Base-by-base conservation (phyloP, 2,329 filamentous ascomycete genomes). In the Penicillium psychrosexuale region DNA sequence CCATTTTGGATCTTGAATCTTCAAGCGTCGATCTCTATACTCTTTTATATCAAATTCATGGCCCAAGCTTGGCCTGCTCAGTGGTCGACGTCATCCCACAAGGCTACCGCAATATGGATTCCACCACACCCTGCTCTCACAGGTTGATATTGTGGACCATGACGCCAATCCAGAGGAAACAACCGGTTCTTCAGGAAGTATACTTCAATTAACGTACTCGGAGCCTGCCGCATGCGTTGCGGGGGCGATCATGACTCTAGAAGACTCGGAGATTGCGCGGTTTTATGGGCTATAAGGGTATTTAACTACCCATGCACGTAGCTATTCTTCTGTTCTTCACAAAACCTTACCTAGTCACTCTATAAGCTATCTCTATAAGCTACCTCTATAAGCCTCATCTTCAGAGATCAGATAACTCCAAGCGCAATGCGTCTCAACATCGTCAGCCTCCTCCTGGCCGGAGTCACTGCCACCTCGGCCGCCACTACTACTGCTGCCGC, bases 401-500 rank as follows among this genome's bases (percentile, higher is more conserved):
- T 24, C 22, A 24, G 22, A 24, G 22, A 24, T 3, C 22, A 38
- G 28, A 13, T n/a, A 3, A 38, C 13, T 9, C n/a, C 27, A 50
- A 49, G 30, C 43, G 15, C 38, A 8, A 66, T 67, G 65, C 64
- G 59, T 47, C 40, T 62, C 52, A 46, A 55, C 4, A 28, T 64
- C 9, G 47, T 56, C 55, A 43, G 53, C 45, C 59, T 65, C 11
- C 48, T 68, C 31, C 51, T 66, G 43, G 60, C 62, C 3, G 63
- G 63, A 47, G 58, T 38, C 9, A 43, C 53, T 13, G 37, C 51
- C 36, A 48, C 56, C 36, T 49, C 48, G 15, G 57, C 57, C 1
- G 51, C 30, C 17, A 45, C 43, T 6, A 31, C 30, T 13, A 45
- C 43, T 33, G 59, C 64, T 12, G 59, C 57, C 24, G 53, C 56